phyloP scores from a whole-genome alignment of 2,329 filamentous ascomycete genomes.

The Sclerotiophoma versabilis region DNA sequence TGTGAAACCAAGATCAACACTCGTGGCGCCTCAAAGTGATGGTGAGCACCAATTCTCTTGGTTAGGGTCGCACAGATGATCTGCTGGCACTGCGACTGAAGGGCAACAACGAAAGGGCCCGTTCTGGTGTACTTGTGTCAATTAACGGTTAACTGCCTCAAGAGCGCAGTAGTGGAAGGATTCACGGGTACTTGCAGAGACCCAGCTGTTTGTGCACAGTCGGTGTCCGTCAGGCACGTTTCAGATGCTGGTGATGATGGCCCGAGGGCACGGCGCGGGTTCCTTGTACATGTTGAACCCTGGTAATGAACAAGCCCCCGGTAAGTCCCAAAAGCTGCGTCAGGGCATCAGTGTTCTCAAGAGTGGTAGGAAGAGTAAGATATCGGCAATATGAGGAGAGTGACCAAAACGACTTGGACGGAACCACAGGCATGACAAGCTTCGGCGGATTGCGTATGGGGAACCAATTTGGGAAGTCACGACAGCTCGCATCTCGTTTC shows the following conservation, averaged over 20 bases:
- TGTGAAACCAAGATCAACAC: constrained; percentile 35
- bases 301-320: constrained; percentile 14
- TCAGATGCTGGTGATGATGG: constrained; percentile 34
- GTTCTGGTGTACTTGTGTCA: constrained; percentile 5
- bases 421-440: not conserved
- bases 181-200: constrained; percentile 13
- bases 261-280: constrained; percentile 38
- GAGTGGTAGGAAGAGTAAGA: constrained; percentile 2
- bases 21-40: constrained; percentile 26
- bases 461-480: constrained; percentile 37
- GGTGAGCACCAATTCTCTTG: constrained; percentile 25
- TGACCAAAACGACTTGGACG: constrained; percentile 1
- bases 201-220: constrained; percentile 13
- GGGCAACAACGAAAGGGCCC: not conserved
- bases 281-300: constrained; percentile 25
- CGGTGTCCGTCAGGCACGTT: constrained; percentile 32
- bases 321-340: not conserved
- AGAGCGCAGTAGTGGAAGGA: not conserved
- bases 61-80: constrained; percentile 29
- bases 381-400: not conserved
- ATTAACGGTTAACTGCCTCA: not conserved
- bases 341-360: constrained; percentile 6
- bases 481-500: constrained; percentile 29
- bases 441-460: constrained; percentile 25
- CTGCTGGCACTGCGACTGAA: constrained; percentile 17